Conservation (phyloP, 2,329 filamentous ascomycete species). For the Pezicula carpinea region DNA sequence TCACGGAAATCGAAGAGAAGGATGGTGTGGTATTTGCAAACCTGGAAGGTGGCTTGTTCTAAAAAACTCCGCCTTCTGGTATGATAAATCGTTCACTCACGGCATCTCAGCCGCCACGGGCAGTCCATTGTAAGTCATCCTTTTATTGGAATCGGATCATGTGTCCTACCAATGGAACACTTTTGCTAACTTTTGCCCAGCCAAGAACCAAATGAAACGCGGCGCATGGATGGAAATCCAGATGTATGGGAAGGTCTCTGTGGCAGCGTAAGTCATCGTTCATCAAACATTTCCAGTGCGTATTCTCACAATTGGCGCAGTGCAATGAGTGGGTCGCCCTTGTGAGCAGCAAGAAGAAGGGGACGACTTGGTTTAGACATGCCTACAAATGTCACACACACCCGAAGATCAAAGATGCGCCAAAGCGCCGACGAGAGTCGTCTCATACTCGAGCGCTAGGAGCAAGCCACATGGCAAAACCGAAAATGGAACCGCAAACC, state of each 20-base stretch:
- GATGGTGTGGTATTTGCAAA: slow-evolving; percentile 87
- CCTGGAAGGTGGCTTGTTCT: slow-evolving; percentile 80
- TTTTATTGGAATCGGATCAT: background rate
- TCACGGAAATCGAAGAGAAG: slow-evolving; percentile 81
- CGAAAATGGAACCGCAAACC: slow-evolving; percentile 40
- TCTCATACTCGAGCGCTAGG: slow-evolving; percentile 37
- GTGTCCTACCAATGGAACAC: background rate
- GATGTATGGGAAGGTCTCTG: slow-evolving; percentile 80
- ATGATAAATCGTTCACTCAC: slow-evolving; percentile 87
- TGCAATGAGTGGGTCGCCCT: slow-evolving; percentile 79
- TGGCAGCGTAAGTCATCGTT: slow-evolving; percentile 40
- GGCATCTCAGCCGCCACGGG: slow-evolving; percentile 81
- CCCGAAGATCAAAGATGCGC: slow-evolving; percentile 65
- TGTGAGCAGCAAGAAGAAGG: slow-evolving; percentile 84
- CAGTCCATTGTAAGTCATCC: slow-evolving; percentile 50
- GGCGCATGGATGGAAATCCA: slow-evolving; percentile 74
- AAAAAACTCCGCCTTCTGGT: slow-evolving; percentile 91
- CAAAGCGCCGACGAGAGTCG: slow-evolving; percentile 62
- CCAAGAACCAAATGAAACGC: slow-evolving; percentile 69
- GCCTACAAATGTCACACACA: slow-evolving; percentile 81
- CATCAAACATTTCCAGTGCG: background rate
- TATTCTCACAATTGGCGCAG: background rate
- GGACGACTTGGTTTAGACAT: slow-evolving; percentile 88
- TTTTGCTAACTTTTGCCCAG: background rate
- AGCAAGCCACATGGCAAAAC: slow-evolving; percentile 39